Conservation (phyloP, 805 yeast species). For the Metschnikowia lachancei region DNA sequence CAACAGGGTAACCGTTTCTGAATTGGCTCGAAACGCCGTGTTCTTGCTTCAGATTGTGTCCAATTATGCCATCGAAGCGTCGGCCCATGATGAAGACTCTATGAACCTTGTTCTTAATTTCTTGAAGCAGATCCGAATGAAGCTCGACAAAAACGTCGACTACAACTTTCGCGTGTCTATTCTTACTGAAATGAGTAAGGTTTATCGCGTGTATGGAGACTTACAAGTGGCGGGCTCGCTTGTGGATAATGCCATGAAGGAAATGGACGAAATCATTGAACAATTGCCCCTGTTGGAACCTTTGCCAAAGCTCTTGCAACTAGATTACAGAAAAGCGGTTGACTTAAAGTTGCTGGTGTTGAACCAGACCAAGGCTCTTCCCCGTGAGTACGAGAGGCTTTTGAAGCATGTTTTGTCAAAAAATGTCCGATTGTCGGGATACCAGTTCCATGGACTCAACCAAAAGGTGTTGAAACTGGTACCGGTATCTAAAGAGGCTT, state of each 20-base stretch:
- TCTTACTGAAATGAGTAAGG: slow-evolving; percentile 29
- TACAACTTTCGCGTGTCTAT: slow-evolving; percentile 26
- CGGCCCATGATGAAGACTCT: slow-evolving; percentile 16
- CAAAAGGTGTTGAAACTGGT: background rate
- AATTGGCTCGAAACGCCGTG: slow-evolving; percentile 19
- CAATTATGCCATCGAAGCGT: slow-evolving; percentile 21
- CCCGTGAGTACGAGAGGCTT: slow-evolving; percentile 7
- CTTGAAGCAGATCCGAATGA: slow-evolving; percentile 26
- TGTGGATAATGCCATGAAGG: slow-evolving; percentile 26
- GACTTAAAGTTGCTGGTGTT: slow-evolving; percentile 19
- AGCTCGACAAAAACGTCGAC: slow-evolving; percentile 24
- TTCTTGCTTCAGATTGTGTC: slow-evolving; percentile 29
- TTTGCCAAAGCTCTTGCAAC: slow-evolving; percentile 23
- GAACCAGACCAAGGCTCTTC: background rate
- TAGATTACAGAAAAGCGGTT: slow-evolving; percentile 19
- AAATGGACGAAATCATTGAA: slow-evolving; percentile 20
- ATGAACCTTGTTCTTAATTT: slow-evolving; percentile 29
- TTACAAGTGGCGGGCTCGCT: slow-evolving; percentile 23
- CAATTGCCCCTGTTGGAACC: slow-evolving; percentile 12
- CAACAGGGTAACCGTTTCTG: slow-evolving; percentile 6
- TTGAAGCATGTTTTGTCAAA: slow-evolving; percentile 5
- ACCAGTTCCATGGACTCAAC: slow-evolving; percentile 17
- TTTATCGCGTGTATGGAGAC: slow-evolving; percentile 27
- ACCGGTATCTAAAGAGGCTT: background rate
- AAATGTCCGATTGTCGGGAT: slow-evolving; percentile 22